Percentiles rank a stretch among this genome's conserved stretches.
Evolutionary conservation across 805 yeast species (phyloP).

Genomic region (Kodamaea nitidulidarum): DNA sequence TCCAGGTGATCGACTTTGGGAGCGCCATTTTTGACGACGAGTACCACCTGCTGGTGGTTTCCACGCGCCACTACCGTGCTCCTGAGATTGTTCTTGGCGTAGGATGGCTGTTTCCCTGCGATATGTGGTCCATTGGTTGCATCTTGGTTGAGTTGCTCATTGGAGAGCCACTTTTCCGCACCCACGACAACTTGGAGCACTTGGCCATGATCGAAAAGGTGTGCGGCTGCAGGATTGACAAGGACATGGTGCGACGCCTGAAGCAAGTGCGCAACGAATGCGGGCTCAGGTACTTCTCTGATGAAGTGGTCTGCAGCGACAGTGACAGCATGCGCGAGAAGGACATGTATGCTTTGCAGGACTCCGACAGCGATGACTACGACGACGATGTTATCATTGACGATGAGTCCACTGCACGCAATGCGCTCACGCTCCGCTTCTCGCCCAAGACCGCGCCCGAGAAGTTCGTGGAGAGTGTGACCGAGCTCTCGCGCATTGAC

Average conservation of each 20-base stretch:
- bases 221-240: conserved; percentile 51
- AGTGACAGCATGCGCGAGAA: conserved; percentile 13
- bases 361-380: conserved; percentile 27
- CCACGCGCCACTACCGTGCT: conserved; percentile 95
- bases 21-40: conserved; percentile 92
- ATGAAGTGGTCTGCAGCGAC: conserved; percentile 12
- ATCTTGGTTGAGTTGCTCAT: conserved; percentile 85
- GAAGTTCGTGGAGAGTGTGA: conserved; percentile 38
- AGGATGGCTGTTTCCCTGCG: conserved; percentile 98
- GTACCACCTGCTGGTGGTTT: conserved; percentile 85
- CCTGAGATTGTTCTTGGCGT: conserved; percentile 91
- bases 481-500: conserved; percentile 40
- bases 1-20: conserved; percentile 95
- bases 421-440: conserved; percentile 29
- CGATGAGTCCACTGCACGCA: conserved; percentile 23
- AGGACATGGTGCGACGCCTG: conserved; percentile 31
- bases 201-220: conserved; percentile 91
- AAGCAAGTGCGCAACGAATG: conserved; percentile 38
- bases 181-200: conserved; percentile 93
- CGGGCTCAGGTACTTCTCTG: conserved; percentile 37
- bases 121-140: conserved; percentile 95
- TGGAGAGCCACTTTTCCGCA: conserved; percentile 91
- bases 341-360: conserved; percentile 14
- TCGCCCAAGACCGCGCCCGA: conserved; percentile 38
- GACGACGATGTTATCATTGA: conserved; percentile 32